Evolutionary conservation across 2,329 filamentous ascomycete genomes (phyloP).

Genomic region (Nakataea oryzae): DNA sequence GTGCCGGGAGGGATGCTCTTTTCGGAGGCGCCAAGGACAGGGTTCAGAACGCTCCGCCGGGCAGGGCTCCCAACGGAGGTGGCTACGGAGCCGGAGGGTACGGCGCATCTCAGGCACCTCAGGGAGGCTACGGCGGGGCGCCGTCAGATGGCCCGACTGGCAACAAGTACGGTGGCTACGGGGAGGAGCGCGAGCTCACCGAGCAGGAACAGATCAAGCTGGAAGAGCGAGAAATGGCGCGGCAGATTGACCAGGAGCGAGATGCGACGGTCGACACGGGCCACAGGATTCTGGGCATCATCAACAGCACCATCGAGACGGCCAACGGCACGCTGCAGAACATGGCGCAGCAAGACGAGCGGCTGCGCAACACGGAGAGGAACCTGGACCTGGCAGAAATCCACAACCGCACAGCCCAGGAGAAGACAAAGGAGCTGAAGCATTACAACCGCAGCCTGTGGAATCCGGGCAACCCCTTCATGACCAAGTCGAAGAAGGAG

Average conservation of each 20-base stretch:
- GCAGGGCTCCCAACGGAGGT: conserved; percentile 6
- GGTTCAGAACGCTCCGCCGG: conserved; percentile 12
- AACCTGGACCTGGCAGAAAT: conserved; percentile 73
- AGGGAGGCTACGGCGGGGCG: conserved; percentile 1
- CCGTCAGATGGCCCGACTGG: neutral
- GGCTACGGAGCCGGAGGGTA: conserved; percentile 13
- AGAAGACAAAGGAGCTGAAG: conserved; percentile 74
- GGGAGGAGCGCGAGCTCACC: conserved; percentile 67
- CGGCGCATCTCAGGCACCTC: neutral
- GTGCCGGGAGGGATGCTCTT: conserved; percentile 50
- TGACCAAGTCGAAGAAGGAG: conserved; percentile 51
- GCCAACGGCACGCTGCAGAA: conserved; percentile 62
- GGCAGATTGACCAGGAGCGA: conserved; percentile 66
- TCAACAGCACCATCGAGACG: conserved; percentile 58
- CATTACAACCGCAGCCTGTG: conserved; percentile 83
- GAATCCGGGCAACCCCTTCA: conserved; percentile 55
- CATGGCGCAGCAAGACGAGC: conserved; percentile 69
- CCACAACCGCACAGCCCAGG: conserved; percentile 66
- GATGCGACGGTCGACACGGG: conserved; percentile 48
- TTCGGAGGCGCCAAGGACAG: conserved; percentile 46
- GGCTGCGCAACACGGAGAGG: conserved; percentile 71
- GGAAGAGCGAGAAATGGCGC: conserved; percentile 61
- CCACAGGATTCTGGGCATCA: conserved; percentile 57
- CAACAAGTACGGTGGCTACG: conserved; percentile 38
- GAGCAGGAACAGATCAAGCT: conserved; percentile 52